Base-by-base conservation (phyloP, 768 basidiomycete species). In the Amanita jacksonii region DNA sequence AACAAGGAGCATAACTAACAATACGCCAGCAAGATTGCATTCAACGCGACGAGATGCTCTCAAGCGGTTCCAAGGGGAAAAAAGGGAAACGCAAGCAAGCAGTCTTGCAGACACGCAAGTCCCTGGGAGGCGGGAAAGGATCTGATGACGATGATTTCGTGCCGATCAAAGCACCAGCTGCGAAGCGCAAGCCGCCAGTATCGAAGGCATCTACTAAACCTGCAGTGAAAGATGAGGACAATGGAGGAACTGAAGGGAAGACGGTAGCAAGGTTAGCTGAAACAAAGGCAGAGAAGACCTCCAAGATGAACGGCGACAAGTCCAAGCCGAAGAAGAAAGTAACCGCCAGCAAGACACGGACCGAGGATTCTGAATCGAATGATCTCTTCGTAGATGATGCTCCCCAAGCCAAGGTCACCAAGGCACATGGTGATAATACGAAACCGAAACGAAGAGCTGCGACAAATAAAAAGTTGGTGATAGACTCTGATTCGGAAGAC, bases 91-190 rank as follows among this genome's bases (percentile, higher is more conserved):
- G 63, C 44, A 74, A 76, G 55, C 73, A 74, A 49, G 55, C 66
- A 2, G 60, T 65, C 0, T 61, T 68, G 13, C 62, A 66, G 50
- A 73, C 73, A 23, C 68, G 72, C 47, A 73, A 74, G 53, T 73
- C 73, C 13, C 67, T 69, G 46, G 70, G 67, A 5, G 58, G 56
- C 9, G 51, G 57, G 5, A 53, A 56, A 10, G 61, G 52, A 15
- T 62, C 65, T 8, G 67, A 66, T 37, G 69, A 69, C 48, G 68
- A 72, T 34, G 69, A 74, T 40, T 75, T 73, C 49, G 63, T 65
- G 51, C 69, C 70, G 19, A 64, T 70, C 53, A 72, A 73, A 52
- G 66, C 68, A 4, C 51, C 64, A 13, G 51, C 62, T 12, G 57
- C 55, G 36, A 72, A 68, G 51, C 68, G 67, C 41, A 74, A 72